Evolutionary conservation across 805 yeast species (phyloP).

Genomic region (Starmerella vitae): DNA sequence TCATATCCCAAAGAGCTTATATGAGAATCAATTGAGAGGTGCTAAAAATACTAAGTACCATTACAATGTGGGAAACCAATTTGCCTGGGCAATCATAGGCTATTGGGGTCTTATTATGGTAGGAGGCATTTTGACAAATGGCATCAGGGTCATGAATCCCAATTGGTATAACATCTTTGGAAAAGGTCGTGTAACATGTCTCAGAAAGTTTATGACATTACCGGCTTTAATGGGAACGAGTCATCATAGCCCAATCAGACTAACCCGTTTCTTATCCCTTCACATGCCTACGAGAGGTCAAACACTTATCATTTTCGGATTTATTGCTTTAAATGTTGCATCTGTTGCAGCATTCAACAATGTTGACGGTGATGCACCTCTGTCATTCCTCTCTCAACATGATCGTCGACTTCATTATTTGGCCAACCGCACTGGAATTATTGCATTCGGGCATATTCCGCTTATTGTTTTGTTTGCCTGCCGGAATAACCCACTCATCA

Average conservation of each 20-base stretch:
- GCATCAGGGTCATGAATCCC: constrained; percentile 17
- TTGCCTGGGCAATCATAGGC: constrained; percentile 24
- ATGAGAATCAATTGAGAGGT: constrained; percentile 15
- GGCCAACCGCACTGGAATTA: constrained; percentile 37
- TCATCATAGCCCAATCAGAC: constrained; percentile 24
- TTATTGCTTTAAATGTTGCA: constrained; percentile 25
- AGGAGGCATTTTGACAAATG: constrained; percentile 19
- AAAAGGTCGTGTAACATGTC: constrained; percentile 15
- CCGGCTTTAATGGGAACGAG: constrained; percentile 25
- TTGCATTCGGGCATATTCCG: constrained; percentile 36
- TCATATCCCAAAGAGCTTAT: constrained; percentile 10
- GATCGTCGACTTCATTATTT: constrained; percentile 28
- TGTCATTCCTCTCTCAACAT: constrained; percentile 28
- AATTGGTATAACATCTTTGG: constrained; percentile 25
- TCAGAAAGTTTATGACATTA: constrained; percentile 24
- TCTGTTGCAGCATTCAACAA: constrained; percentile 20
- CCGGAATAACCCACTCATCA: constrained; percentile 54
- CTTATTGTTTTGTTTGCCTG: constrained; percentile 48
- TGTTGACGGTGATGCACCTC: constrained; percentile 17
- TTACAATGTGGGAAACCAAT: constrained; percentile 23
- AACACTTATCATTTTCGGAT: constrained; percentile 28
- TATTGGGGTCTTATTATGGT: constrained; percentile 26
- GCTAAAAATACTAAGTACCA: constrained; percentile 23
- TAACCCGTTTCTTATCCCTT: constrained; percentile 12
- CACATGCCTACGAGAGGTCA: constrained; percentile 34